These are phyloP conservation scores for Hemileia vastatrix DNA, from an alignment of 1,284 basidiomycete species.

Conservation along the genomic window DNA sequence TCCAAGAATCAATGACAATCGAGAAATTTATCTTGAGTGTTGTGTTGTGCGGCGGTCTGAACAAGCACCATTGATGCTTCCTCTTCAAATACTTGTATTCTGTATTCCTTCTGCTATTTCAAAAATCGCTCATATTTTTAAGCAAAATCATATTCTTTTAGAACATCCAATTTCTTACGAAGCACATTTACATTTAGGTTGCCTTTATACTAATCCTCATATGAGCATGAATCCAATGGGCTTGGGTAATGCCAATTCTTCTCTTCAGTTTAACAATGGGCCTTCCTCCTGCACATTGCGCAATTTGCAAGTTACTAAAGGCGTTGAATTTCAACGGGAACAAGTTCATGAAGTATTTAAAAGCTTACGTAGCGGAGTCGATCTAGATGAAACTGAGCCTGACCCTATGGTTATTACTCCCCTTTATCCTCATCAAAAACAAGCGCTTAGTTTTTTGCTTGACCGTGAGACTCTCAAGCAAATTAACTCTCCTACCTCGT, in stretches of 20 bases:
- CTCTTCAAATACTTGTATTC: constrained; percentile 76
- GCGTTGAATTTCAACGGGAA: constrained; percentile 75
- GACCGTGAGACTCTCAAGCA: constrained; percentile 58
- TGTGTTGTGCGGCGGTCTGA: constrained; percentile 33
- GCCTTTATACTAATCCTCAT: constrained; percentile 75
- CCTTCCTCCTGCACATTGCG: constrained; percentile 7
- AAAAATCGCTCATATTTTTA: constrained; percentile 66
- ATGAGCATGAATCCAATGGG: constrained; percentile 49
- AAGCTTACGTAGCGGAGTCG: constrained; percentile 72
- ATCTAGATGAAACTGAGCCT: constrained; percentile 72
- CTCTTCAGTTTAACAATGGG: constrained; percentile 32
- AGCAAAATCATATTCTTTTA: constrained; percentile 59
- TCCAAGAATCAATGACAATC: too few species aligned
- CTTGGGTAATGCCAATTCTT: constrained; percentile 16
- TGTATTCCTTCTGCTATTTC: constrained; percentile 81
- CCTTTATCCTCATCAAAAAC: constrained; percentile 95
- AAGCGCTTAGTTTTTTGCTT: constrained; percentile 90
- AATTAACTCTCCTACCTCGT: constrained; percentile 5
- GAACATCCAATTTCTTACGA: constrained; percentile 62
- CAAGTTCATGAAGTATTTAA: constrained; percentile 92
- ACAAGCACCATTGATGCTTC: constrained; percentile 61
- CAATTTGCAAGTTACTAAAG: not conserved
- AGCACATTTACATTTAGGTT: constrained; percentile 55
- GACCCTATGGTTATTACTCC: constrained; percentile 73
- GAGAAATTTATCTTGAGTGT: constrained; percentile 18